Evolutionary conservation across 805 yeast species (phyloP).

Genomic region (Wickerhamiella nectarea): DNA sequence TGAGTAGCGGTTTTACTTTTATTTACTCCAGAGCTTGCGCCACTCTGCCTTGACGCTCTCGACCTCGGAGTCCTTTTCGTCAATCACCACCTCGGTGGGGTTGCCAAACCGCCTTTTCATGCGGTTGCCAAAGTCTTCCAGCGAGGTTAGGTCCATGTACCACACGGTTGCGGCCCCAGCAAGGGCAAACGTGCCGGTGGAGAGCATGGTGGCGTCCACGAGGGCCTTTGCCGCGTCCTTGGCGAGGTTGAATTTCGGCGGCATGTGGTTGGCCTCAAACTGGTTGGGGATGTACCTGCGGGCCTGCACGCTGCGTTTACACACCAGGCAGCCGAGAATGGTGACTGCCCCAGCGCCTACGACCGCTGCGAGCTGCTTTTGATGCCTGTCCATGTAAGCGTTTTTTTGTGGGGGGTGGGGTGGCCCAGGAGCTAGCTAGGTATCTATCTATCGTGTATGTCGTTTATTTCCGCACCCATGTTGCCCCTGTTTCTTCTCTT

Average conservation of each 20-base stretch:
- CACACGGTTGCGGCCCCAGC: constrained; percentile 62
- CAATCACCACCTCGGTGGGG: constrained; percentile 23
- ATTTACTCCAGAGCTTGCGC: not conserved
- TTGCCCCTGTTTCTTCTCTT: constrained; percentile 33
- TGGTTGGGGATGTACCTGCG: constrained; percentile 62
- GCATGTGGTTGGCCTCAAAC: constrained; percentile 75
- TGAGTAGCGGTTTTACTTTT: not conserved
- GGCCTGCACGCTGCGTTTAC: constrained; percentile 57
- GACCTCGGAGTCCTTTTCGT: constrained; percentile 12
- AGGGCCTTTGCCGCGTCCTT: constrained; percentile 80
- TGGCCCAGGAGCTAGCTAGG: too few species aligned
- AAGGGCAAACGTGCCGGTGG: constrained; percentile 62
- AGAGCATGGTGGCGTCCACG: constrained; percentile 61
- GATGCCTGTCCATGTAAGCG: constrained; percentile 25
- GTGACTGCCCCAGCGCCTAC: constrained; percentile 62
- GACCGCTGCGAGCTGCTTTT: constrained; percentile 58
- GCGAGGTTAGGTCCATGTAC: constrained; percentile 57
- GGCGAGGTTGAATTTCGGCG: constrained; percentile 69
- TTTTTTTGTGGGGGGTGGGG: too few species aligned
- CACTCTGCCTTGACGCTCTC: constrained; percentile 4
- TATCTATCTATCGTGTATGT: constrained; percentile 10
- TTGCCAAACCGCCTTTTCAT: constrained; percentile 60
- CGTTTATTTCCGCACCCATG: constrained; percentile 22
- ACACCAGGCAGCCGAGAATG: constrained; percentile 55
- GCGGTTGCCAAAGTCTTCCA: constrained; percentile 57